A percentile compares a stretch with the other conserved stretches of the same genome.
phyloP scores from a whole-genome alignment of 495 filamentous ascomycete genomes.

The Podospora fimiseda region DNA sequence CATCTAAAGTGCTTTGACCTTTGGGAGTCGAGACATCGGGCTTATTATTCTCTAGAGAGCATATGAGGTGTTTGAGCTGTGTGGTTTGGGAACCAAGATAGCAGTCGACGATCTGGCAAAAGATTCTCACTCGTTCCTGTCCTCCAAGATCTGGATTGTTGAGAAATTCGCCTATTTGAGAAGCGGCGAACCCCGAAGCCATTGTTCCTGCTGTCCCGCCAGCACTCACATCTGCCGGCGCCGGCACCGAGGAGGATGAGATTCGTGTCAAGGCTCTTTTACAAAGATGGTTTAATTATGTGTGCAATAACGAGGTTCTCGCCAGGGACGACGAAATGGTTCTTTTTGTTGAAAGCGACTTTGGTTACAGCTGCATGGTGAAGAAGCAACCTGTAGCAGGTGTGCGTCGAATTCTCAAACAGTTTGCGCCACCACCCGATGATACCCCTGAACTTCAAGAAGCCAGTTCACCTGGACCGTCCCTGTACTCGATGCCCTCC shows the following conservation, averaged over 20 bases:
- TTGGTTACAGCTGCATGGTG: constrained; percentile 94
- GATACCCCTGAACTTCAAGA: constrained; percentile 92
- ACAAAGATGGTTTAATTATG: constrained; percentile 91
- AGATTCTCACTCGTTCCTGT: too few relatives aligned
- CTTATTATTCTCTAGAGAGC: too few relatives aligned
- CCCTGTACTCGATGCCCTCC: too few relatives aligned
- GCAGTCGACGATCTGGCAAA: too few relatives aligned
- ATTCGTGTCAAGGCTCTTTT: constrained; percentile 78
- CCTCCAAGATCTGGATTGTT: too few relatives aligned
- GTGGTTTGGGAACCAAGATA: too few relatives aligned
- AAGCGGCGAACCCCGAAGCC: constrained; percentile 94
- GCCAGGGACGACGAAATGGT: constrained; percentile 95
- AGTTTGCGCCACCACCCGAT: constrained; percentile 96
- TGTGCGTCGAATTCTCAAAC: constrained; percentile 88
- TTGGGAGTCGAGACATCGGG: too few relatives aligned
- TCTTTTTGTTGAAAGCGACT: constrained; percentile 95
- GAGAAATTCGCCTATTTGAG: too few relatives aligned
- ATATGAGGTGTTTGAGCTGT: too few relatives aligned
- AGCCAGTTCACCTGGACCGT: too few relatives aligned
- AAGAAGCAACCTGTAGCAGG: constrained; percentile 97
- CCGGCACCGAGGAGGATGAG: constrained; percentile 96
- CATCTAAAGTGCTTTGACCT: too few relatives aligned
- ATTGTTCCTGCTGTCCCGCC: constrained; percentile 96
- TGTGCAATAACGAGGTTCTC: constrained; percentile 85
- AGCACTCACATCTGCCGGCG: constrained; percentile 82